Percentiles rank a stretch among this genome's conserved stretches.
Evolutionary conservation across 331 rosid genomes (phyloP).

Genomic region (Dryas integrifolia): DNA sequence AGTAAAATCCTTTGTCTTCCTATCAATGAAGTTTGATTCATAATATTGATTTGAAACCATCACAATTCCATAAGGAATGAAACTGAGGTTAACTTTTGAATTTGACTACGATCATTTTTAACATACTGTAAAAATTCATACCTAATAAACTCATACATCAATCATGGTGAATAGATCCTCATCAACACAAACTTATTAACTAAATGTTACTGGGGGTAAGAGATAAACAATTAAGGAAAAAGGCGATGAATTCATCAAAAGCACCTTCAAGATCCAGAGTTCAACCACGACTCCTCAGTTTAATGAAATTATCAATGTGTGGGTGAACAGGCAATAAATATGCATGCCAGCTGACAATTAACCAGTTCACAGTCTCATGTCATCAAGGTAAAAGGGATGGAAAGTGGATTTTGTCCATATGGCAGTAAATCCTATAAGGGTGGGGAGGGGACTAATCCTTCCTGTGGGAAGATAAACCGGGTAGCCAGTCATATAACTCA

Average conservation of each 20-base stretch:
- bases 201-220: neutral
- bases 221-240: neutral
- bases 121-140: neutral
- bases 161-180: neutral
- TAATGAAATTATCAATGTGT: neutral
- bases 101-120: neutral
- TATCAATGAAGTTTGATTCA: conserved; percentile 12
- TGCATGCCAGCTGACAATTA: neutral
- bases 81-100: neutral
- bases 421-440: neutral
- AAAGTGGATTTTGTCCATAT: neutral
- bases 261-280: neutral
- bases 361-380: neutral
- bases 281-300: neutral
- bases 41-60: neutral
- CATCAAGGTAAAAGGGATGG: neutral
- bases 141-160: neutral
- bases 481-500: conserved; percentile 5
- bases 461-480: neutral
- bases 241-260: neutral
- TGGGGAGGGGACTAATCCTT: neutral
- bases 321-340: neutral
- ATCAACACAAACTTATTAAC: neutral
- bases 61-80: neutral
- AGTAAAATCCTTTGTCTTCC: conserved; percentile 18